Conservation (phyloP, 176 grass and related monocot species). For the Panicum miliaceum region DNA sequence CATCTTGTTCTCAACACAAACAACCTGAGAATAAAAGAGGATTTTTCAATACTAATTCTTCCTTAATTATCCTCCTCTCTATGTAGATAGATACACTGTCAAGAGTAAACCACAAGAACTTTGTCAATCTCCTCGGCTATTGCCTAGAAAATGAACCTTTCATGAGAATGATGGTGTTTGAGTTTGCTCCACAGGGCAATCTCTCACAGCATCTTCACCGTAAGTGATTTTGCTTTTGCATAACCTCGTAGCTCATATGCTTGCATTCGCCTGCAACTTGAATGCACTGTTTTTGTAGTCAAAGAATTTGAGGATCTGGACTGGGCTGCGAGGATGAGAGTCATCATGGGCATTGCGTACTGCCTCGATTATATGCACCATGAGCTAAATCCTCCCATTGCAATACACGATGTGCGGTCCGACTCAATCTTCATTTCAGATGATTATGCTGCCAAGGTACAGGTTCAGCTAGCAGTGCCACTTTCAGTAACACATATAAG, state of each 20-base stretch:
- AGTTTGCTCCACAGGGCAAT: constrained; percentile 86
- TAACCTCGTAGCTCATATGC: not conserved
- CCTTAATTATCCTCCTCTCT: constrained; percentile 36
- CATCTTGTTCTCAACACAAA: constrained; percentile 39
- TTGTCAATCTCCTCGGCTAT: constrained; percentile 84
- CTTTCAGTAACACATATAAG: not conserved
- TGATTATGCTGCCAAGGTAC: constrained; percentile 91
- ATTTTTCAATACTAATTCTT: constrained; percentile 37
- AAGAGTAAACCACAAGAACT: constrained; percentile 95
- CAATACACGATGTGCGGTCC: constrained; percentile 55
- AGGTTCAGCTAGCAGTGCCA: not conserved
- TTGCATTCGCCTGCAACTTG: not conserved
- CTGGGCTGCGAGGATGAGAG: constrained; percentile 89
- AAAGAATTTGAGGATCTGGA: constrained; percentile 85
- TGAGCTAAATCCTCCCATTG: constrained; percentile 70
- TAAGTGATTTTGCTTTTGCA: constrained; percentile 47
- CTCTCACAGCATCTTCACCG: constrained; percentile 90
- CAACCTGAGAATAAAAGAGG: not conserved
- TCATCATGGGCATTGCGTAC: constrained; percentile 87
- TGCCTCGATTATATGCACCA: constrained; percentile 94
- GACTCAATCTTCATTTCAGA: constrained; percentile 75
- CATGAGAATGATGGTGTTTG: constrained; percentile 95
- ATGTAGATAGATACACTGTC: constrained; percentile 83
- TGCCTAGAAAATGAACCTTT: constrained; percentile 87
- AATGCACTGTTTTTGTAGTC: constrained; percentile 59